phyloP scores from a whole-genome alignment of 805 yeast species.

The Blastobotrys chiropterorum region DNA sequence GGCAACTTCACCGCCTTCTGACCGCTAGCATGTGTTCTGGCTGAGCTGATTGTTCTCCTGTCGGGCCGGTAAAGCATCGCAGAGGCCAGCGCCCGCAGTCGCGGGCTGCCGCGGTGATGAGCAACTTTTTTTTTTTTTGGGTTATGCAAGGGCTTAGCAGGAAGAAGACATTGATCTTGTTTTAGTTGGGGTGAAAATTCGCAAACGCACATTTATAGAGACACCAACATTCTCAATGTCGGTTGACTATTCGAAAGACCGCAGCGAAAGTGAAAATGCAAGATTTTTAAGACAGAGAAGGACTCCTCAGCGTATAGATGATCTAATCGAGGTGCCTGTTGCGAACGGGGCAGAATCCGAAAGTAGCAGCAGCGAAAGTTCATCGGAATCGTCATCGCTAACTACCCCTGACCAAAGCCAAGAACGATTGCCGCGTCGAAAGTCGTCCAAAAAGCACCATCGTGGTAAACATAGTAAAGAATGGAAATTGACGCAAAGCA shows the following conservation, averaged over 20 bases:
- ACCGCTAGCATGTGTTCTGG: too few species aligned
- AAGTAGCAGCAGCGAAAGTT: background rate
- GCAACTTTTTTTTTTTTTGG: background rate
- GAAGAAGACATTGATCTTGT: background rate
- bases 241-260: background rate
- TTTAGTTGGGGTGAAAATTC: background rate
- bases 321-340: background rate
- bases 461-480: background rate
- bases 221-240: background rate
- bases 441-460: conserved; percentile 1
- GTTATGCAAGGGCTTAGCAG: too few species aligned
- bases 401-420: background rate
- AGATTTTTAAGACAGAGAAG: background rate
- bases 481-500: conserved; percentile 14
- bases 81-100: too few species aligned
- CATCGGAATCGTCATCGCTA: background rate
- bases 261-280: background rate
- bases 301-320: background rate
- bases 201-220: background rate
- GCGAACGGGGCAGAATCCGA: background rate
- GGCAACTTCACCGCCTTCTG: too few species aligned
- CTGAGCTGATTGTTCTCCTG: too few species aligned
- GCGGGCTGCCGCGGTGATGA: background rate
- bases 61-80: background rate
- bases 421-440: background rate